A percentile compares a stretch with the other conserved stretches of the same genome.
Conservation (phyloP, 371 early-diverging fungal species). For the Mortierella polycephala region DNA sequence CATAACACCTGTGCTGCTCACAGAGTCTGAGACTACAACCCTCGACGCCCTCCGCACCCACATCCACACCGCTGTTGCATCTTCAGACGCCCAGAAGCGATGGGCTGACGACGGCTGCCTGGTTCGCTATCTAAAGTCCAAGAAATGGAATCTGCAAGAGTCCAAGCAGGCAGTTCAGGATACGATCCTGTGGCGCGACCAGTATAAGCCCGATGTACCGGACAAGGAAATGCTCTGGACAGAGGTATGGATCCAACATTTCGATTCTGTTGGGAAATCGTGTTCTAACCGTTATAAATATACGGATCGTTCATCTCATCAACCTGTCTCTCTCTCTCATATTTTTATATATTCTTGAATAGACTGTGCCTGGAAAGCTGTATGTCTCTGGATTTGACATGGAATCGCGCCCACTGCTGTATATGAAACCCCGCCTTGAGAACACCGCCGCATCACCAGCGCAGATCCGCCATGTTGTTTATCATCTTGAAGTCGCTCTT, state of each 20-base stretch:
- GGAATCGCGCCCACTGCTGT: conserved; percentile 75
- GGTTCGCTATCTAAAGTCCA: conserved; percentile 81
- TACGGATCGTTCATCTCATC: not conserved
- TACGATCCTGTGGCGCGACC: conserved; percentile 82
- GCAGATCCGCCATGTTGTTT: conserved; percentile 84
- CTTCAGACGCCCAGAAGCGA: conserved; percentile 60
- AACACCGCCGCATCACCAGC: conserved; percentile 83
- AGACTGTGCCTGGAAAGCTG: conserved; percentile 86
- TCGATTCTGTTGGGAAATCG: not conserved
- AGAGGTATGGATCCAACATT: conserved; percentile 64
- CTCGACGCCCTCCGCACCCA: conserved; percentile 60
- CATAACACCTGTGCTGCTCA: conserved; percentile 41
- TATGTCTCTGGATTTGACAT: conserved; percentile 81
- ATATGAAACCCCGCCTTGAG: conserved; percentile 80
- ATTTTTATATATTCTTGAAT: conserved; percentile 1
- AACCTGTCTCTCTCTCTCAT: not conserved
- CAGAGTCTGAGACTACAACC: conserved; percentile 58
- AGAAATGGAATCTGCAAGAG: conserved; percentile 75
- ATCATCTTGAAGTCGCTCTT: conserved; percentile 80
- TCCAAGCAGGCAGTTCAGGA: conserved; percentile 72
- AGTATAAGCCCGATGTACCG: conserved; percentile 77
- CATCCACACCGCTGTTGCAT: conserved; percentile 61
- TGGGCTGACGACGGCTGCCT: conserved; percentile 69
- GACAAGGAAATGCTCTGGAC: conserved; percentile 75
- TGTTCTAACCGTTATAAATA: not conserved